These are phyloP conservation scores for Hypoxylon crocopeplum DNA, from an alignment of 495 filamentous ascomycete species.

Conservation along the genomic window DNA sequence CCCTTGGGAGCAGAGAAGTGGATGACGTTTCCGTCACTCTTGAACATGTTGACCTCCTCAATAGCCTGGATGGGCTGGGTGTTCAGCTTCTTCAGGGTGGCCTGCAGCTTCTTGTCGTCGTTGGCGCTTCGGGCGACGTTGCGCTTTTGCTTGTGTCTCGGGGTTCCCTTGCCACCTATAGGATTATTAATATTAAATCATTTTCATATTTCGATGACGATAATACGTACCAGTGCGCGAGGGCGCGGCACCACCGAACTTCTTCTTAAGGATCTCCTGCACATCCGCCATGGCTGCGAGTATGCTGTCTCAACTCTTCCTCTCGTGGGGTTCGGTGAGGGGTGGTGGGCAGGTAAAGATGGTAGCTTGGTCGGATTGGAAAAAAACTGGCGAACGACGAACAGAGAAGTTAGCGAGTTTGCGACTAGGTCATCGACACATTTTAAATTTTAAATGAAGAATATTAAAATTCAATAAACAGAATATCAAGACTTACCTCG, in stretches of 20 bases:
- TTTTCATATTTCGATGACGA: constrained; percentile 3
- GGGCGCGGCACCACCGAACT: constrained; percentile 72
- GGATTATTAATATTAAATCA: constrained; percentile 21
- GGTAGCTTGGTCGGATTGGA: constrained; percentile 2
- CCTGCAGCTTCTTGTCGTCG: constrained; percentile 99
- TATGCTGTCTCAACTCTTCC: not conserved
- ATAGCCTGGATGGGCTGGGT: constrained; percentile 98
- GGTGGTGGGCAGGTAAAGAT: constrained; percentile 6
- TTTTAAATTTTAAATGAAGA: not conserved
- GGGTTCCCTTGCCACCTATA: constrained; percentile 89
- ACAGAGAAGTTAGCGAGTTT: not conserved
- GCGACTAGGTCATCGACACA: not conserved
- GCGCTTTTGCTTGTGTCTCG: constrained; percentile 97
- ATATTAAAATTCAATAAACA: not conserved
- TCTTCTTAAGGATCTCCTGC: constrained; percentile 71
- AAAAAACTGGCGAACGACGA: not conserved
- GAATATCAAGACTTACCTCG: constrained; percentile 24
- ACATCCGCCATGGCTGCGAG: constrained; percentile 69
- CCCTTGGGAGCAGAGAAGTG: constrained; percentile 98
- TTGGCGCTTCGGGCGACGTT: constrained; percentile 86
- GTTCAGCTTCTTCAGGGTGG: constrained; percentile 92
- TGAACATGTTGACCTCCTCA: constrained; percentile 99
- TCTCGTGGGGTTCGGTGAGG: constrained; percentile 17
- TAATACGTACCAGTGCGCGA: constrained; percentile 72
- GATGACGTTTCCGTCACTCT: constrained; percentile 98